A percentile compares a stretch with the other conserved stretches of the same genome.
Conservation (phyloP, 2,329 filamentous ascomycete species). For the Plenodomus tracheiphilus region DNA sequence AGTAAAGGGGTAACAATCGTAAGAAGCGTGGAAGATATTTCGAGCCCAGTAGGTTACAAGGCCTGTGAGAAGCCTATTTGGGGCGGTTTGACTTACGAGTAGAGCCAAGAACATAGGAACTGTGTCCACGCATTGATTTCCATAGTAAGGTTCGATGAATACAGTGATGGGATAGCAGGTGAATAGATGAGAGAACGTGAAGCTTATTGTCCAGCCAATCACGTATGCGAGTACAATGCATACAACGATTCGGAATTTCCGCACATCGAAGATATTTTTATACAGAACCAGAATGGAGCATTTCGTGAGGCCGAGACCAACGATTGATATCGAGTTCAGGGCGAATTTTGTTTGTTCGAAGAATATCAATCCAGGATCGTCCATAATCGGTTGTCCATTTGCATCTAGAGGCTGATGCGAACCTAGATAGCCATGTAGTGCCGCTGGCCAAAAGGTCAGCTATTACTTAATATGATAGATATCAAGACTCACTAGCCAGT, state of each 20-base stretch:
- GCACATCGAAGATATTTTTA: conserved; percentile 31
- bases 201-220: conserved; percentile 28
- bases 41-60: too few species aligned
- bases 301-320: conserved; percentile 33
- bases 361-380: conserved; percentile 27
- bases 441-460: conserved; percentile 8
- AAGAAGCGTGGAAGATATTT: too few species aligned
- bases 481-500: conserved; percentile 17
- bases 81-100: conserved; percentile 12
- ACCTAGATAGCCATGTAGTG: conserved; percentile 24
- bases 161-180: conserved; percentile 32
- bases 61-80: too few species aligned
- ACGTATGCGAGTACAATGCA: conserved; percentile 24
- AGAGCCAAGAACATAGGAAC: conserved; percentile 27
- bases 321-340: conserved; percentile 30
- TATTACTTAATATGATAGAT: neutral
- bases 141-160: conserved; percentile 31
- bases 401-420: conserved; percentile 24
- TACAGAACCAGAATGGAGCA: conserved; percentile 36
- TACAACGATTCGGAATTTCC: conserved; percentile 23
- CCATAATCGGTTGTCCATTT: conserved; percentile 22
- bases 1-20: neutral
- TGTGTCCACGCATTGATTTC: conserved; percentile 27
- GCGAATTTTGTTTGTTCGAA: conserved; percentile 35
- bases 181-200: conserved; percentile 30